Evolutionary conservation across 164 flowering plant species (phyloP), one percentile per base, ranked within the genome.

Genomic region (Dillenia suffruticosa): DNA sequence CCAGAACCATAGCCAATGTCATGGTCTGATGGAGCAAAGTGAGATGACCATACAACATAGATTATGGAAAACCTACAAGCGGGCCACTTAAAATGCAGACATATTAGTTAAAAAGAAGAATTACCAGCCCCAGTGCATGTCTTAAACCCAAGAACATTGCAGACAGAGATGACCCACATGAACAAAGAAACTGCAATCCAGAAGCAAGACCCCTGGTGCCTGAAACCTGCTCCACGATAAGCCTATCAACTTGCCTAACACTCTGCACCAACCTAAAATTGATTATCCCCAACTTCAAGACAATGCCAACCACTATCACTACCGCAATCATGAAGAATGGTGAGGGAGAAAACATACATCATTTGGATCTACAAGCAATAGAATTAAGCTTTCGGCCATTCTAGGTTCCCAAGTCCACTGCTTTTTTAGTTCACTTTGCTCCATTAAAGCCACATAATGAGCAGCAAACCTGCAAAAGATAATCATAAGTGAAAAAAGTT

Each of bases 381-480:
- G 96, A 62, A 89, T 79, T 83, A 93, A 71, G 74, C 96, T 81
- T 59, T 84, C 96, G 16, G 84, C 82, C 94, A 93, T 88, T 61
- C 76, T 76, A 65, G 98, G 92, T 59, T 88, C 97, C 97, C 98
- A 93, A 56, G 79, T 77, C 96, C 92, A 93, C 80, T 84, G 94
- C 75, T 83, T 88, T 73, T 72, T 69, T 65, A 87, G 79, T 52
- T 79, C 88, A 14, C 79, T 79, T 67, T 69, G 87, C 63, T 75
- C 90, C 79, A 86, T 61, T 71, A 75, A 82, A 61, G 69, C 70
- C 50, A 82, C 51, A 68, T 79, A 90, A 64, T 87, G 81, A 44
- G 86, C 79, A 69, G 88, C 77, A 65, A 84, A 84, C 82, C 98
- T 92, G 84, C 57, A 75, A 73, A 40, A n/a, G 13, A 60, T 62